phyloP scores from a whole-genome alignment of 2,329 filamentous ascomycete species.

The Graphilbum fragrans region DNA sequence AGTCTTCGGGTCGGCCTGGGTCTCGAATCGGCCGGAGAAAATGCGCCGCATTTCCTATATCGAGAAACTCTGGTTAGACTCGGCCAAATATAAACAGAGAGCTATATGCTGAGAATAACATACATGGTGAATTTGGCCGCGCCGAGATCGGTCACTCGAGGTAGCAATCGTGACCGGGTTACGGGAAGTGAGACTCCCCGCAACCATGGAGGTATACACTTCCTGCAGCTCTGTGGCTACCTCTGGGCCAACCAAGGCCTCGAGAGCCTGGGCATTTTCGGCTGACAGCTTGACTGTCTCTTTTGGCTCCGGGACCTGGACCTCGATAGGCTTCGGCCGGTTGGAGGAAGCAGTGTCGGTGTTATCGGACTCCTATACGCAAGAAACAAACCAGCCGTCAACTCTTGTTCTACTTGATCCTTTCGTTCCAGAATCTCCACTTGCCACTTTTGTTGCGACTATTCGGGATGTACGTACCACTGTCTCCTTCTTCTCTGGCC shows the following conservation, averaged over 20 bases:
- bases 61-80: neutral
- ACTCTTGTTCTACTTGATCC: too few species aligned
- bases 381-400: too few species aligned
- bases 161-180: constrained; percentile 25
- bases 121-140: constrained; percentile 37
- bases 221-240: constrained; percentile 28
- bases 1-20: constrained; percentile 41
- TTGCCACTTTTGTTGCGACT: too few species aligned
- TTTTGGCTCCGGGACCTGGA: neutral
- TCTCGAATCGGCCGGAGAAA: constrained; percentile 69
- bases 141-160: constrained; percentile 30
- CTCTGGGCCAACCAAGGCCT: constrained; percentile 23
- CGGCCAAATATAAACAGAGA: neutral
- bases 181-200: constrained; percentile 15
- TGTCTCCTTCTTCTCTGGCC: neutral
- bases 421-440: too few species aligned
- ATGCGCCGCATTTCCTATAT: constrained; percentile 56
- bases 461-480: neutral
- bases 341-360: neutral
- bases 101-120: constrained; percentile 7
- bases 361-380: neutral
- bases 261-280: constrained; percentile 23
- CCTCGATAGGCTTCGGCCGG: neutral
- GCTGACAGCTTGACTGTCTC: constrained; percentile 11
- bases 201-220: constrained; percentile 24